Evolutionary conservation across 345 rosid genomes (phyloP).

Genomic region (Citropsis articulata): DNA sequence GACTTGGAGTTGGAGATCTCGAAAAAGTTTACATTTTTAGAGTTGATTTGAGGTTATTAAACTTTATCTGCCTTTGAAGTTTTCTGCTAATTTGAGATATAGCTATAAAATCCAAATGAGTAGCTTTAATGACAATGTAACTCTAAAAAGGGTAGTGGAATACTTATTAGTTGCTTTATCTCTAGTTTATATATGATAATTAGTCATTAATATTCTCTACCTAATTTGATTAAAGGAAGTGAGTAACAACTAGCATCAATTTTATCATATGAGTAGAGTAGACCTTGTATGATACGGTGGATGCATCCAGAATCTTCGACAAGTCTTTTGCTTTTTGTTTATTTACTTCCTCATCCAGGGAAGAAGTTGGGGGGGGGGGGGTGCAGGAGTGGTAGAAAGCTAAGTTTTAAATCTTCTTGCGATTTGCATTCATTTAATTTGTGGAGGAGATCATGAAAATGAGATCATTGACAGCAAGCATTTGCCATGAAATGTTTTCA

Average conservation of each 20-base stretch:
- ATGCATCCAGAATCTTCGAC: background rate
- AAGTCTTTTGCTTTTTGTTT: too few species aligned
- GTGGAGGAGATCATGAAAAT: too few species aligned
- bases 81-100: background rate
- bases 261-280: background rate
- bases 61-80: background rate
- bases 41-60: background rate
- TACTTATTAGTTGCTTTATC: too few species aligned
- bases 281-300: background rate
- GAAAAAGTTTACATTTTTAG: background rate
- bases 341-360: too few species aligned
- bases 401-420: too few species aligned
- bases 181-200: background rate
- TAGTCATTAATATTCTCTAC: background rate
- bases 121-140: background rate
- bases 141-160: background rate
- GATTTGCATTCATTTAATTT: too few species aligned
- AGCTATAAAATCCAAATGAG: too few species aligned
- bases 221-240: background rate
- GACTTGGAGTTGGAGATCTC: background rate
- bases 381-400: too few species aligned
- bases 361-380: too few species aligned
- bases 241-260: background rate
- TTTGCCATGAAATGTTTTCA: too few species aligned
- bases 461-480: too few species aligned